These are phyloP conservation scores for Diphasiastrum complanatum DNA, from an alignment of 83 land plant species.

Conservation along the genomic window DNA sequence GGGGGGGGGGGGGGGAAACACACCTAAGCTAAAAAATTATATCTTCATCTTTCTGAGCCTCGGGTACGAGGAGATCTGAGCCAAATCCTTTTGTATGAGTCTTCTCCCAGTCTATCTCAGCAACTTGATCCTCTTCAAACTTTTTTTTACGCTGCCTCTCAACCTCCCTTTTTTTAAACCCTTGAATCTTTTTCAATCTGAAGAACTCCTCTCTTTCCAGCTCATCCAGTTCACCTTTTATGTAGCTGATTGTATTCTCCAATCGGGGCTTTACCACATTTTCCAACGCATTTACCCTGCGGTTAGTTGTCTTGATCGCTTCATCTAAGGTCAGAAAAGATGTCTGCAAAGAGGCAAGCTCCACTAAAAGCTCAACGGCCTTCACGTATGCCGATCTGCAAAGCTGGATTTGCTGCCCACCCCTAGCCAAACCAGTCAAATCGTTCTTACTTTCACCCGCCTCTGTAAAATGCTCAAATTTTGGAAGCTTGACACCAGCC, in stretches of 20 bases:
- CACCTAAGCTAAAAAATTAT: slow-evolving; percentile 81
- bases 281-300: slow-evolving; percentile 91
- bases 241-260: slow-evolving; percentile 88
- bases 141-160: slow-evolving; percentile 57
- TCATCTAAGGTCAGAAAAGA: slow-evolving; percentile 88
- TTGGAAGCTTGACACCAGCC: slow-evolving; percentile 88
- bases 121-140: slow-evolving; percentile 36
- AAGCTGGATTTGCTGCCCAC: slow-evolving; percentile 83
- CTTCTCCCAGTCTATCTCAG: background rate
- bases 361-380: slow-evolving; percentile 84
- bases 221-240: slow-evolving; percentile 91
- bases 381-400: slow-evolving; percentile 71
- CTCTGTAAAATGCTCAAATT: slow-evolving; percentile 72
- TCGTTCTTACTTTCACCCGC: slow-evolving; percentile 53
- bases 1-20: too few relatives aligned
- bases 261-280: slow-evolving; percentile 87
- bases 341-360: slow-evolving; percentile 91
- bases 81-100: background rate
- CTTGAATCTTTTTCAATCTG: slow-evolving; percentile 88
- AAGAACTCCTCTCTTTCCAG: slow-evolving; percentile 93
- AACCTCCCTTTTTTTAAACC: slow-evolving; percentile 78
- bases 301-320: slow-evolving; percentile 91
- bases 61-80: slow-evolving; percentile 39
- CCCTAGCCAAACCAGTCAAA: slow-evolving; percentile 80
- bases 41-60: slow-evolving; percentile 55